phyloP scores from a whole-genome alignment of 805 yeast genomes.

The Naumovozyma dairenensis region DNA sequence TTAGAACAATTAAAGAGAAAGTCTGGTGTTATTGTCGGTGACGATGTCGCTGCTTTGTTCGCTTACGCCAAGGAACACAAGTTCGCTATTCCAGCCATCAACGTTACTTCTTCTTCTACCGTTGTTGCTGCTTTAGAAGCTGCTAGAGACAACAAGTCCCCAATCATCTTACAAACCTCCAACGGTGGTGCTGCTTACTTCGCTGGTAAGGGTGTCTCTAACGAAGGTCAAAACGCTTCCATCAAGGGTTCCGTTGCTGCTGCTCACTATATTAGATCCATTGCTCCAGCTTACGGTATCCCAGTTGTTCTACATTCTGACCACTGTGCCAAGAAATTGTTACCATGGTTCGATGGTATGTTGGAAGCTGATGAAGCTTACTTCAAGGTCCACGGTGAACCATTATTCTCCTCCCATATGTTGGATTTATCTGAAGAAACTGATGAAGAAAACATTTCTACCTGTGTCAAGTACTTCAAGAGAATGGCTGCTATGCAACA shows the following conservation, averaged over 20 bases:
- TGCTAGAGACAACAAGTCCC: constrained; percentile 88
- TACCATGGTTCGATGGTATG: constrained; percentile 99
- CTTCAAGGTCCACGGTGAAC: constrained; percentile 80
- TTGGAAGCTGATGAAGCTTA: constrained; percentile 91
- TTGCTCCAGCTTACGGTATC: constrained; percentile 93
- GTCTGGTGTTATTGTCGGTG: constrained; percentile 98
- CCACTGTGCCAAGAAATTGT: constrained; percentile 96
- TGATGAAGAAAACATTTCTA: constrained; percentile 90
- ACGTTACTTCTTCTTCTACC: constrained; percentile 95
- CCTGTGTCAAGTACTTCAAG: constrained; percentile 88
- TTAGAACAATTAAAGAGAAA: constrained; percentile 77
- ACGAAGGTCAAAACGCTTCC: constrained; percentile 88
- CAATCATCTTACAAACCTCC: constrained; percentile 93
- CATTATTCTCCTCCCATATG: constrained; percentile 98
- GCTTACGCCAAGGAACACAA: constrained; percentile 87
- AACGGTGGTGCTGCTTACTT: constrained; percentile 99
- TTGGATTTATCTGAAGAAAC: constrained; percentile 93
- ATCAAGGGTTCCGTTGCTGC: constrained; percentile 94
- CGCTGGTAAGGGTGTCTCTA: constrained; percentile 97
- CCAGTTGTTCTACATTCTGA: constrained; percentile 97
- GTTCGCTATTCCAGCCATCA: constrained; percentile 97
- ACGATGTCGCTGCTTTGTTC: constrained; percentile 77
- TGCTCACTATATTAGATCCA: constrained; percentile 92
- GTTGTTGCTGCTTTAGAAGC: constrained; percentile 96
- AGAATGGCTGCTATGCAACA: constrained; percentile 91